Percentiles rank a stretch among this genome's conserved stretches.
phyloP scores from a whole-genome alignment of 345 rosid genomes.

The Luvunga scandens region DNA sequence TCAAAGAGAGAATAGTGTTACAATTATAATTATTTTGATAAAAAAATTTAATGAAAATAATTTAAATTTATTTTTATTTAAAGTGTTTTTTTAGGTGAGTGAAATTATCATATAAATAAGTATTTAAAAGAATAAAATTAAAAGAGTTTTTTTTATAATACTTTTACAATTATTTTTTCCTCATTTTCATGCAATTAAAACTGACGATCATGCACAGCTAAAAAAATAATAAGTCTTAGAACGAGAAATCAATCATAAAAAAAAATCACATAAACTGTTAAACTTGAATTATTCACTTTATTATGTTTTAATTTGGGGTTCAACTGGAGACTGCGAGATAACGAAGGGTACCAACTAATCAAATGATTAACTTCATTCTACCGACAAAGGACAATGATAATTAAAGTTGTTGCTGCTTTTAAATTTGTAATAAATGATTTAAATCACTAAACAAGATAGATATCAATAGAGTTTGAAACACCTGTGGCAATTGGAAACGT shows the following conservation, averaged over 20 bases:
- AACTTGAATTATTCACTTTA: neutral
- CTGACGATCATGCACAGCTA: neutral
- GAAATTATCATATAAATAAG: too few relatives aligned
- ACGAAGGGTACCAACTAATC: neutral
- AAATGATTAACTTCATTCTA: neutral
- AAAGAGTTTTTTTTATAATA: too few relatives aligned
- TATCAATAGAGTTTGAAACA: neutral
- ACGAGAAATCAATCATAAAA: neutral
- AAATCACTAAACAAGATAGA: neutral
- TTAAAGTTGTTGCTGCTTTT: constrained; percentile 4
- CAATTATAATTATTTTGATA: too few relatives aligned
- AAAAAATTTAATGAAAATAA: too few relatives aligned
- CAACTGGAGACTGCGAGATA: neutral
- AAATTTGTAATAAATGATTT: neutral
- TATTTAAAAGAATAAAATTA: too few relatives aligned
- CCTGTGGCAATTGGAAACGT: neutral
- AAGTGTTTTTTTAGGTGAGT: too few relatives aligned
- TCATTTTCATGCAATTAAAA: neutral
- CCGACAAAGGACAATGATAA: neutral
- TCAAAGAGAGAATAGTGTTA: too few relatives aligned
- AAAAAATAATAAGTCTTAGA: neutral
- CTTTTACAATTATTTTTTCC: neutral
- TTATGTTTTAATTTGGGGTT: neutral
- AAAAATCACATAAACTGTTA: too few relatives aligned
- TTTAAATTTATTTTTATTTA: too few relatives aligned